Evolutionary conservation across 176 grass and related monocot species (phyloP), one percentile per base, ranked within the genome.

Genomic region (Phoenix roebelenii): DNA sequence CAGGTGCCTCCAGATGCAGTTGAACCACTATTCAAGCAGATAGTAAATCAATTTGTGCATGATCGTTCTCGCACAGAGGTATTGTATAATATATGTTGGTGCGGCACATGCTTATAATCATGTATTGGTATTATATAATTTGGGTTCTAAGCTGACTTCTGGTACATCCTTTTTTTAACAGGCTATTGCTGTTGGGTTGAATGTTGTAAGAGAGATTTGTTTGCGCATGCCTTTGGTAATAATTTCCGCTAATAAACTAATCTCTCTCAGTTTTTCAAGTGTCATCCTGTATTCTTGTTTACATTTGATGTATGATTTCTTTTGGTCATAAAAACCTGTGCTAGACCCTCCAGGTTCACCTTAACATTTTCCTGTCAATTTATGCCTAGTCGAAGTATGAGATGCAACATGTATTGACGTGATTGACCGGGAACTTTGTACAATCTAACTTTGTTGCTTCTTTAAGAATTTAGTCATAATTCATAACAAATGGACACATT

Each of bases 31-130:
- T 97, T 97, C 73, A 88, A 82, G 66, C 87, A 90, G 77, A 97
- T 97, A 72, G 92, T 97, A 66, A 97, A 97, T 91, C 84, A 90
- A 50, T 97, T 97, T 79, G 92, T 97, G 55, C 86, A 97, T 73
- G 92, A 97, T 61, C 84, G 78, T 54, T 86, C 92, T 77, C 84
- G 86, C 17, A 83, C 92, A 23, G 92, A 97, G 92, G 92, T 97
- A 68, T 22, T 73, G 24, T 10, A 16, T 55, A 58, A 51, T 12
- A 60, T 26, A 22, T 22, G 52, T 23, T 51, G 39, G 16, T 20
- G 5, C 28, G 14, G 49, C 15, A 24, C 50, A 15, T 23, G 49
- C 3, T 63, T 23, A 29, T 14, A 49, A 54, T 44, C 7, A 44
- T 65, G 44, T 56, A 12, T 12, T 14, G 0, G 35, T 44, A 44